Evolutionary conservation across 345 rosid species (phyloP).

Genomic region (Turritis glabra): DNA sequence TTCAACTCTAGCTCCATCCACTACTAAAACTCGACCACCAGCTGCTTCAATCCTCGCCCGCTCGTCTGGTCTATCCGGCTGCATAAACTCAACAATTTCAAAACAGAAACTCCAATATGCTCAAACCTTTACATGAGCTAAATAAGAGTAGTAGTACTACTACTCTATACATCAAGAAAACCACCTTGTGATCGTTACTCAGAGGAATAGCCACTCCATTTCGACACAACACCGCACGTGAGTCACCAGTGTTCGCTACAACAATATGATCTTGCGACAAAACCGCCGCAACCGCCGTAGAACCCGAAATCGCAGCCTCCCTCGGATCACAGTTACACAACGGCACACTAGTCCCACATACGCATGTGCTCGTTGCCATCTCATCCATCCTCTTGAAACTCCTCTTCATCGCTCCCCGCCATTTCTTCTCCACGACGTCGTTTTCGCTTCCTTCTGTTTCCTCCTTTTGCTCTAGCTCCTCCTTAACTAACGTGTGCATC

Average conservation of each 20-base stretch:
- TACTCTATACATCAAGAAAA: background rate
- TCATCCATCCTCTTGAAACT: conserved; percentile 43
- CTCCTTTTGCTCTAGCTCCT: conserved; percentile 28
- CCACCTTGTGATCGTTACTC: conserved; percentile 40
- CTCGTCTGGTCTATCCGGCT: conserved; percentile 88
- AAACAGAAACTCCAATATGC: background rate
- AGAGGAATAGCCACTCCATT: conserved; percentile 41
- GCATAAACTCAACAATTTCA: conserved; percentile 26
- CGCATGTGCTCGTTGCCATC: conserved; percentile 30
- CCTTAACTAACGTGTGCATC: conserved; percentile 41
- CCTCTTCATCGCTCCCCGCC: conserved; percentile 29
- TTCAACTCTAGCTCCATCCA: conserved; percentile 72
- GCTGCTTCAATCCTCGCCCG: conserved; percentile 65
- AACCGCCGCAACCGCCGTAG: conserved; percentile 50
- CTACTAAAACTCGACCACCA: conserved; percentile 61
- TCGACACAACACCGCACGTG: conserved; percentile 60
- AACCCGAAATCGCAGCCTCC: conserved; percentile 33
- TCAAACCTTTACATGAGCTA: background rate
- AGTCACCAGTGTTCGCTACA: conserved; percentile 60
- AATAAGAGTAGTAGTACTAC: background rate
- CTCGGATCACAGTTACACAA: conserved; percentile 19
- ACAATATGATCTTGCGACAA: conserved; percentile 41
- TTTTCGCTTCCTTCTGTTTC: background rate
- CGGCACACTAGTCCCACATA: conserved; percentile 3
- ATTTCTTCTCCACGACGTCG: conserved; percentile 24